Base-by-base conservation (phyloP, 768 basidiomycete genomes). In the Clathrus columnatus region DNA sequence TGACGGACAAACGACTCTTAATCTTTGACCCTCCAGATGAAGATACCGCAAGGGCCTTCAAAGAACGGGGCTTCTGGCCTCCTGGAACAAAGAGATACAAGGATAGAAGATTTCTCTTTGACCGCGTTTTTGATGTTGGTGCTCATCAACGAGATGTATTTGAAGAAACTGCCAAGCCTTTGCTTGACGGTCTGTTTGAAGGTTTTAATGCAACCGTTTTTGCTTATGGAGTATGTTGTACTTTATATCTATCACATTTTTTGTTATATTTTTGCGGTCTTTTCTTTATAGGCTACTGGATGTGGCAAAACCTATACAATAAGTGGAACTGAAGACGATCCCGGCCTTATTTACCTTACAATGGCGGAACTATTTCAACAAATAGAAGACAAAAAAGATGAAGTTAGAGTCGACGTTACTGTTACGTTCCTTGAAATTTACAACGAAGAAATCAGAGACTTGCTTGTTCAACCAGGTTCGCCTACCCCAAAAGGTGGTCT, bases 261-360 rank as follows among this genome's bases (percentile, higher is more conserved):
- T 50, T 23, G 44, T 16, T 26, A 43, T 42, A 26, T 36, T 20
- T 8, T 44, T 14, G 27, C 43, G 26, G 20, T 48, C 14, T 17
- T 18, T 29, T 17, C 30, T 11, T 56, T 43, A 18, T 64, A 98
- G 96, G 96, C 96, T 21, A 98, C 96, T n/a, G 96, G 96, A n/a
- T 98, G 96, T 67, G 96, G 96, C 60, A 99, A 99, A 71, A 99
- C 96, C 4, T 94, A 98, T 70, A 99, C 96, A 18, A 97, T 99
- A 68, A 96, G 92, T 63, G 95, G 95, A 56, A 86, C 88, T 32
- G 85, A 87, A 45, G 66, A 68, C 20, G 87, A 95, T 67, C 91
- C 91, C 17, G 96, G 96, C 27, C 84, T 96, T 63, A 96, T 98
- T 68, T 93, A 98, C 70, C 78, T 91, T 57, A 92, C 93, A 18